Conservation (phyloP, 2,329 filamentous ascomycete species). For the Epichloe gansuensis region DNA sequence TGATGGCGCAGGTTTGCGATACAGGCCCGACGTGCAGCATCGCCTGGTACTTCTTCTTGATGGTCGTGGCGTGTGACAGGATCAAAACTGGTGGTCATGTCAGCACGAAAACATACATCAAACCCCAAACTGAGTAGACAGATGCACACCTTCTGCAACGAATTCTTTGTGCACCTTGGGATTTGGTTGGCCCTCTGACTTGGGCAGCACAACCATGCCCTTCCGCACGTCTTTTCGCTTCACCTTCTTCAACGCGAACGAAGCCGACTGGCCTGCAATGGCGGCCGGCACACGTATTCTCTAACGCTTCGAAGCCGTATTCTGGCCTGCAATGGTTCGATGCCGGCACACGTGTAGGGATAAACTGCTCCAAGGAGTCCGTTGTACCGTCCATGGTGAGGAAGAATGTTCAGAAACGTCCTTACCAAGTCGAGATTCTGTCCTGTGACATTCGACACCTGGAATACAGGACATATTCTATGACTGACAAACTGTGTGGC, state of each 20-base stretch:
- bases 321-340: slow-evolving; percentile 81
- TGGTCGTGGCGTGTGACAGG: slow-evolving; percentile 89
- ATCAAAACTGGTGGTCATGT: slow-evolving; percentile 56
- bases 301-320: too few relatives aligned
- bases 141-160: slow-evolving; percentile 54
- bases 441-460: slow-evolving; percentile 95
- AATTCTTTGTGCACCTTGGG: slow-evolving; percentile 67
- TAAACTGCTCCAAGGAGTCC: slow-evolving; percentile 82
- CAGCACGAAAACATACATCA: neutral
- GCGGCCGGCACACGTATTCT: slow-evolving; percentile 79
- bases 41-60: slow-evolving; percentile 92
- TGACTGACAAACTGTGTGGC: slow-evolving; percentile 92
- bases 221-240: slow-evolving; percentile 88
- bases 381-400: slow-evolving; percentile 93
- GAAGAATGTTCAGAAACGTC: slow-evolving; percentile 87
- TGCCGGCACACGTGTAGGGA: slow-evolving; percentile 72
- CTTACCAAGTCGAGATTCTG: slow-evolving; percentile 82
- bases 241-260: slow-evolving; percentile 79
- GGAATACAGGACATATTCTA: slow-evolving; percentile 92
- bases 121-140: neutral
- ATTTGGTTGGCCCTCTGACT: slow-evolving; percentile 56
- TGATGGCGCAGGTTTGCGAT: slow-evolving; percentile 90
- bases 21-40: slow-evolving; percentile 96
- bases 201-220: slow-evolving; percentile 92
- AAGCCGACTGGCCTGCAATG: slow-evolving; percentile 83